Base-by-base conservation (phyloP, 2,329 filamentous ascomycete genomes). In the Arthrobotrys sphaeroides region DNA sequence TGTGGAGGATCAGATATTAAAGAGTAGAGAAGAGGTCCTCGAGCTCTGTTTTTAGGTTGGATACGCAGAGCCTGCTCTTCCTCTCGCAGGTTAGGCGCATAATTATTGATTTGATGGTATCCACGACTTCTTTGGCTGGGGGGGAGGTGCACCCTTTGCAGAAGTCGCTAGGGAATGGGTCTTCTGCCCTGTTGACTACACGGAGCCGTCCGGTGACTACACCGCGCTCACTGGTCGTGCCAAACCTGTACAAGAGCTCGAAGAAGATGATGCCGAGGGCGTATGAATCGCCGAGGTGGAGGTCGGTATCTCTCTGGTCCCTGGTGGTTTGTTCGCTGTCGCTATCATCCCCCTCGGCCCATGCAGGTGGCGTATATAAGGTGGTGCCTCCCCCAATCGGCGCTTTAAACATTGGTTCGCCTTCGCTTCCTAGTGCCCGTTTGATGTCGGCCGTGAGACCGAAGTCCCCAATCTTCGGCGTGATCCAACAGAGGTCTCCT, bases 381-480 rank as follows among this genome's bases (percentile, higher is more conserved):
- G 62, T 31, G 47, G 76, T 22, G 28, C 70, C 74, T 16, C 78
- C 80, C 1, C 84, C 80, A 4, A 84, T 82, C 6, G 88, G 88
- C 5, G 86, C 85, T 78, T 90, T 90, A 73, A 89, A 86, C 68
- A 88, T 86, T 0, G 85, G n/a, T 49, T 66, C 22, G 5, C 31
- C 24, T 66, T 73, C 72, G 55, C 78, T 78, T 10, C 51, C 49
- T 2, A 64, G 22, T 20, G 82, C 82, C 76, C 82, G 80, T 13
- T 85, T 85, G 16, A 88, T 84, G 31, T 87, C 85, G 7, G 87
- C 86, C 3, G 89, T 88, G 3, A 90, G 85, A 1, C 89, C 89
- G 78, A 91, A 91, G 79, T 91, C 89, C 1, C 89, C 89, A 62
- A 91, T 90, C 3, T 88, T 85, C 9, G 89, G 87, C 40, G 85